Conservation (phyloP, 2,329 filamentous ascomycete species). For the Cryoendolithus antarcticus region DNA sequence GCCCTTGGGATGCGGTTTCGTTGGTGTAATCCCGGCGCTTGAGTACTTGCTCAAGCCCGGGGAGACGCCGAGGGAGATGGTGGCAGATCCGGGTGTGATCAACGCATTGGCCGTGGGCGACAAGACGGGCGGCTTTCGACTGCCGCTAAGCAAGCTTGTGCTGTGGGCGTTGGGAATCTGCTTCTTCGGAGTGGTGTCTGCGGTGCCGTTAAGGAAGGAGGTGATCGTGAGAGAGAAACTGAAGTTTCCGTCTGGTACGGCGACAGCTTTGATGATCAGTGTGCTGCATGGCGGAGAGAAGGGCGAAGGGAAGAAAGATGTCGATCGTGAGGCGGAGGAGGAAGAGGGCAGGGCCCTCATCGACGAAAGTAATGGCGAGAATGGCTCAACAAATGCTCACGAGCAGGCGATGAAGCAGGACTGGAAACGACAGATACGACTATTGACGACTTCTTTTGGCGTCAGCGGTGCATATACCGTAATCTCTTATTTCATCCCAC, state of each 20-base stretch:
- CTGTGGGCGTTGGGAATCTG: conserved; percentile 88
- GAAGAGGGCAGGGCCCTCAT: conserved; percentile 25
- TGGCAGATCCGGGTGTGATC: conserved; percentile 12
- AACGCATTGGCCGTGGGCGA: conserved; percentile 7
- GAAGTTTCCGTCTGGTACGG: conserved; percentile 90
- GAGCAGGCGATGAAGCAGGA: conserved; percentile 25
- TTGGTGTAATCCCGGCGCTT: conserved; percentile 85
- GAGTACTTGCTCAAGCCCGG: conserved; percentile 68
- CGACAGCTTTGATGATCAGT: conserved; percentile 83
- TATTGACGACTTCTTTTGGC: conserved; percentile 47
- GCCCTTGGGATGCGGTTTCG: conserved; percentile 90
- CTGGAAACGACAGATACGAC: conserved; percentile 50
- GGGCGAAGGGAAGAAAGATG: conserved; percentile 13
- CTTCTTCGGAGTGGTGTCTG: conserved; percentile 94
- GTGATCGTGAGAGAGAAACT: conserved; percentile 88
- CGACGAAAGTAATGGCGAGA: conserved; percentile 6
- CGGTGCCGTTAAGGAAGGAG: conserved; percentile 77
- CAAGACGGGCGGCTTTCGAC: conserved; percentile 16
- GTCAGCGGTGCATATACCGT: conserved; percentile 55
- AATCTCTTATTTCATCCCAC: conserved; percentile 77
- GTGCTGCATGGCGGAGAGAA: conserved; percentile 63
- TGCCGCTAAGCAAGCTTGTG: conserved; percentile 59
- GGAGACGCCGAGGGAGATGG: conserved; percentile 38
- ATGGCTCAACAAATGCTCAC: not conserved
- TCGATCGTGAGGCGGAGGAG: conserved; percentile 10